Conservation (phyloP, 2,329 filamentous ascomycete genomes). For the Exophiala spinifera region DNA sequence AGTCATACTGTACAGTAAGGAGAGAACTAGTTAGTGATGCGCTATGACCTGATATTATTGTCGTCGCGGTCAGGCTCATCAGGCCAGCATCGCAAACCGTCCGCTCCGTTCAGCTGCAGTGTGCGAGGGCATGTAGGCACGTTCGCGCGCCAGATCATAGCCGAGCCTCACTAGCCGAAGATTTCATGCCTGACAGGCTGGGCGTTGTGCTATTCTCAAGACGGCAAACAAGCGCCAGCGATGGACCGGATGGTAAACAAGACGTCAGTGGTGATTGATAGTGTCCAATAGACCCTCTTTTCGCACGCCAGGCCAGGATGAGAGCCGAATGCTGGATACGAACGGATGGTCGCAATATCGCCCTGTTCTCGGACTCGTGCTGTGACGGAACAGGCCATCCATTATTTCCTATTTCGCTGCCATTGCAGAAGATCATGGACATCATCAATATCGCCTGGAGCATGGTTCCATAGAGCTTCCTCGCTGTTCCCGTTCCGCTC, state of each 20-base stretch:
- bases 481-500: neutral
- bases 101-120: neutral
- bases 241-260: neutral
- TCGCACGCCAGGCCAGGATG: neutral
- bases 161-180: neutral
- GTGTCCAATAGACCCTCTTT: neutral
- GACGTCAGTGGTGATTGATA: neutral
- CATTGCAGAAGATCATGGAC: neutral
- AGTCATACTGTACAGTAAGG: no score
- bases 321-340: neutral
- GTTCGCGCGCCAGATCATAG: neutral
- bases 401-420: neutral
- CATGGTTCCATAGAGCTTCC: neutral
- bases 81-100: no score
- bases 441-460: neutral
- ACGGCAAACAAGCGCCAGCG: neutral
- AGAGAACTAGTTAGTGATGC: no score
- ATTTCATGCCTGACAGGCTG: neutral
- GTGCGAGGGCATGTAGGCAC: no score
- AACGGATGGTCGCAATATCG: no score
- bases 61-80: no score
- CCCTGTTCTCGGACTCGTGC: neutral
- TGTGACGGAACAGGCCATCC: neutral
- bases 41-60: no score
- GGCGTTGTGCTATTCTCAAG: neutral